Base-by-base conservation (phyloP, 352 stramenopile species). In the Phytophthora cajani region DNA sequence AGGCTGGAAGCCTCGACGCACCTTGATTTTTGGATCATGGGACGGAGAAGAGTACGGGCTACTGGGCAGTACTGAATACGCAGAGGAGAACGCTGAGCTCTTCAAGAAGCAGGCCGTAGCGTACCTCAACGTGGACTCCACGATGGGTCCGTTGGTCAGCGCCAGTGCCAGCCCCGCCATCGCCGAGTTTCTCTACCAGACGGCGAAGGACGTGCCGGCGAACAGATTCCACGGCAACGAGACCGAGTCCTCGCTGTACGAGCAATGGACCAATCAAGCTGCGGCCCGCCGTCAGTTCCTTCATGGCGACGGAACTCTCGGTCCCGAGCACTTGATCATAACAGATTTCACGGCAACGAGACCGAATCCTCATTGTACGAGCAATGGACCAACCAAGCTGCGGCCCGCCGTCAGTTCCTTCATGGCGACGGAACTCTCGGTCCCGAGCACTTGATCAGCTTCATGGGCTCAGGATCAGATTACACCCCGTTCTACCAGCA, bases 91-190 rank as follows among this genome's bases (percentile, higher is more conserved):
- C 57, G 76, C 73, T 7, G 50, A 81, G 5, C 60, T 71, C 30
- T 75, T 94, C 36, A 78, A 87, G 16, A 61, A 82, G 63, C 72
- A 94, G 10, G 84, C 85, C 0, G 77, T 91, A 0, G 84, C 81
- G 2, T 98, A 97, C 58, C 74, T 98, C 49, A 98, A 98, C 69
- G 88, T 96, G 2, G 92, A 97, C 59, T 80, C 72, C 12, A 83
- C 93, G n/a, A 81, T 81, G 11, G 92, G 90, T 12, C 65, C 81
- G 19, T 56, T 77, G n/a, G 77, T 97, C 12, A 69, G 76, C 6
- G 88, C 86, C 6, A 75, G 69, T 17, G 78, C 78, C 12, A 92
- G 81, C 30, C 90, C 89, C n/a, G 87, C 89, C 17, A 84, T 97
- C 58, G 79, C 83, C 10, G 59, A 79, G 11, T 78, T 94, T 40